Conservation (phyloP, 1,284 basidiomycete genomes). For the Phlebopus sp. region DNA sequence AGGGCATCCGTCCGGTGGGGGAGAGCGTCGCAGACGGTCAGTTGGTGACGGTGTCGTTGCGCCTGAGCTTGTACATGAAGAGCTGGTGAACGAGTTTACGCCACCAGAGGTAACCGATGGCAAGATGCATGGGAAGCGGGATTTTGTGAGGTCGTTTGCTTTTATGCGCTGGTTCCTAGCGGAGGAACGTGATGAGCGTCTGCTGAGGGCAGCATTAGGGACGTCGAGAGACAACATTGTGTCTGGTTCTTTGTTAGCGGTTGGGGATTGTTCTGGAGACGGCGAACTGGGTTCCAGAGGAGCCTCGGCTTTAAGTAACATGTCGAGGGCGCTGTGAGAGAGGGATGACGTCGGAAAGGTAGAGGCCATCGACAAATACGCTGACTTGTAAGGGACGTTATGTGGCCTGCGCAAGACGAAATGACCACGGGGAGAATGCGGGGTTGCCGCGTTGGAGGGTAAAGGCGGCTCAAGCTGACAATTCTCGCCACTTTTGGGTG, state of each 20-base stretch:
- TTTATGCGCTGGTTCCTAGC: constrained; percentile 24
- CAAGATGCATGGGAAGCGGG: constrained; percentile 28
- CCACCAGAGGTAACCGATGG: too few species aligned
- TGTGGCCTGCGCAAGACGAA: constrained; percentile 21
- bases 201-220: constrained; percentile 23
- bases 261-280: constrained; percentile 14
- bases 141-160: constrained; percentile 24
- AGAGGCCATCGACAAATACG: constrained; percentile 19
- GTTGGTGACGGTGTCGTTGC: constrained; percentile 33
- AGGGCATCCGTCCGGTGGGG: constrained; percentile 38
- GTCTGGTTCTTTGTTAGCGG: constrained; percentile 13
- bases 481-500: constrained; percentile 21
- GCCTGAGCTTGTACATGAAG: constrained; percentile 15
- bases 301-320: constrained; percentile 31
- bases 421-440: constrained; percentile 28
- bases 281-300: constrained; percentile 16
- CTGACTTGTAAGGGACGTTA: constrained; percentile 24
- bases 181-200: constrained; percentile 31
- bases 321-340: constrained; percentile 29
- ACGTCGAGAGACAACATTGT: constrained; percentile 28
- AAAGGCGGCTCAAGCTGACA: constrained; percentile 18
- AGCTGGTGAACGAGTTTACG: constrained; percentile 20
- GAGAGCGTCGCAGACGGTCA: constrained; percentile 37
- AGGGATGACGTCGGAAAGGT: constrained; percentile 33
- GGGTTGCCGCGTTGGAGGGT: constrained; percentile 34